phyloP scores from a whole-genome alignment of 2,329 filamentous ascomycete species.

The Metarhizium brunneum region DNA sequence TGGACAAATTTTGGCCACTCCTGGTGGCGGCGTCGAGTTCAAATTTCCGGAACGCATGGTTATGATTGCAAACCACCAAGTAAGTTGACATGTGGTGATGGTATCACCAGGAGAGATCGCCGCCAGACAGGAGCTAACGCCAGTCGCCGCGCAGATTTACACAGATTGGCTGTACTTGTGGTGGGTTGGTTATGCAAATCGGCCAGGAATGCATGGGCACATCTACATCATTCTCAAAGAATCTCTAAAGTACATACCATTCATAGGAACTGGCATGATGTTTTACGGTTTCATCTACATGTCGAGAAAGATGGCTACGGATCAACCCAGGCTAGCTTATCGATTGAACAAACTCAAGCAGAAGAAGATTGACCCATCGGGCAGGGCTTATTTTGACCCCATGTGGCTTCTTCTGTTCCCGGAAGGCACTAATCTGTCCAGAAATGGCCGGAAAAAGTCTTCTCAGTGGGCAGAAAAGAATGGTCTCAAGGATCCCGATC shows the following conservation, averaged over 20 bases:
- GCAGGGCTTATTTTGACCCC: slow-evolving; percentile 53
- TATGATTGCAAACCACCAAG: slow-evolving; percentile 80
- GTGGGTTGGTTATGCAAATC: slow-evolving; percentile 83
- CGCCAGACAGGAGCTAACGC: background rate
- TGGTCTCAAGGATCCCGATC: slow-evolving; percentile 61
- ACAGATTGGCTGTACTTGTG: slow-evolving; percentile 89
- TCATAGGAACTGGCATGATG: slow-evolving; percentile 73
- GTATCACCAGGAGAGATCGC: background rate
- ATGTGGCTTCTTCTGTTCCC: slow-evolving; percentile 91
- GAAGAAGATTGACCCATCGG: slow-evolving; percentile 41
- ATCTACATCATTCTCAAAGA: slow-evolving; percentile 89
- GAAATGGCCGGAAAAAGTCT: slow-evolving; percentile 61
- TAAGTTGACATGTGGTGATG: slow-evolving; percentile 17
- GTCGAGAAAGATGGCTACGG: slow-evolving; percentile 78
- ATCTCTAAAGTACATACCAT: slow-evolving; percentile 69
- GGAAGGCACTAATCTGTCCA: slow-evolving; percentile 74
- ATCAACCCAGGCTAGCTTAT: slow-evolving; percentile 66
- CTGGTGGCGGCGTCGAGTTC: slow-evolving; percentile 67
- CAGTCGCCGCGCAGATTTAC: slow-evolving; percentile 49
- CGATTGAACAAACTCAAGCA: slow-evolving; percentile 62
- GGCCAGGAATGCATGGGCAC: slow-evolving; percentile 69
- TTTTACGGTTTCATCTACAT: slow-evolving; percentile 89
- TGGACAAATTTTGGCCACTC: slow-evolving; percentile 60
- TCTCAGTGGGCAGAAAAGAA: slow-evolving; percentile 68
- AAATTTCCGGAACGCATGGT: slow-evolving; percentile 74